A percentile compares a stretch with the other conserved stretches of the same genome.
These are phyloP conservation scores for Amaranthus hypochondriacus DNA, from an alignment of 148 eudicot species.

Conservation along the genomic window DNA sequence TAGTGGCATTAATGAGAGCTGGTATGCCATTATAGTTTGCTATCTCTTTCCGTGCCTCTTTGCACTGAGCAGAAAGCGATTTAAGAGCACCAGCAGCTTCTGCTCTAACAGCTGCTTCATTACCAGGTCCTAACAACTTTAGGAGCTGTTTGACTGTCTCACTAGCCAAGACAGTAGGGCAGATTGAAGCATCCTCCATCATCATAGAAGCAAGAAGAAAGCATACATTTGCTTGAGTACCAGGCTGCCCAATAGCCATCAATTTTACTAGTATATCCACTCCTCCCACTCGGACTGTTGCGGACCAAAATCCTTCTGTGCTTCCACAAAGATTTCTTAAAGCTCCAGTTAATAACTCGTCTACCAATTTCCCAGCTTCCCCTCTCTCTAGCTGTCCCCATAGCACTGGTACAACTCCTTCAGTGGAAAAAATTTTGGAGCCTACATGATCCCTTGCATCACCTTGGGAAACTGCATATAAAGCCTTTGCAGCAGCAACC, in stretches of 20 bases:
- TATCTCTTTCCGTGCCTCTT: conserved; percentile 85
- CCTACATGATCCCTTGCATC: conserved; percentile 95
- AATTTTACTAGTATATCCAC: conserved; percentile 80
- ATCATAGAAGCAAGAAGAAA: conserved; percentile 88
- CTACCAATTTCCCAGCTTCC: conserved; percentile 71
- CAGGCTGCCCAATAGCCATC: conserved; percentile 61
- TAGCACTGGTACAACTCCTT: conserved; percentile 95
- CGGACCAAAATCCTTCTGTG: conserved; percentile 84
- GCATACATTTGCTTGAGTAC: conserved; percentile 90
- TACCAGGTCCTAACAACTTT: conserved; percentile 86
- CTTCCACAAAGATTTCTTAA: conserved; percentile 79
- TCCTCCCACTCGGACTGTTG: conserved; percentile 85
- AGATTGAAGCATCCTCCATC: conserved; percentile 90
- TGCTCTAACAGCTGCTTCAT: conserved; percentile 89
- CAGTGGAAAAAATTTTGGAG: conserved; percentile 96
- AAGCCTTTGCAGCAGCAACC: conserved; percentile 88
- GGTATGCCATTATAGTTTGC: conserved; percentile 86
- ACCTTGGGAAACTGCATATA: conserved; percentile 92
- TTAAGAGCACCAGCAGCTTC: conserved; percentile 94
- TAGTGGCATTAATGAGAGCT: conserved; percentile 89
- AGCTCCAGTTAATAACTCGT: conserved; percentile 84
- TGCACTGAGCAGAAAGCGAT: conserved; percentile 91
- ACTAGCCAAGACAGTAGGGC: conserved; percentile 62
- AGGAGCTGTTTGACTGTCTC: conserved; percentile 83
- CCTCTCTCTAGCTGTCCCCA: conserved; percentile 87